Conservation (phyloP, 768 basidiomycete species). For the Mrakia hoshinonis region DNA sequence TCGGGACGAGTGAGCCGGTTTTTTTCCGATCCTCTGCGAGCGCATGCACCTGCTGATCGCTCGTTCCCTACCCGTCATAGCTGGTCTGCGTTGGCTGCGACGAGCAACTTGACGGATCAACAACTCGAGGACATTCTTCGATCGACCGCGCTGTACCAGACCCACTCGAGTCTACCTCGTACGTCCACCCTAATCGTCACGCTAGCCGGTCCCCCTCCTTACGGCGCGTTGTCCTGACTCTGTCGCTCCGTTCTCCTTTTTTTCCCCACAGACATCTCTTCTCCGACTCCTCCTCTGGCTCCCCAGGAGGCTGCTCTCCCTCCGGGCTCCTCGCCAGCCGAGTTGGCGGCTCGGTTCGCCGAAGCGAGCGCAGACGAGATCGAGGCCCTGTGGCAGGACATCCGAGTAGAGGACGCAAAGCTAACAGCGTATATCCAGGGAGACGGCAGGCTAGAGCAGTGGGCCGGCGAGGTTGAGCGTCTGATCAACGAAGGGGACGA, state of each 20-base stretch:
- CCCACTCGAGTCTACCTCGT: constrained; percentile 43
- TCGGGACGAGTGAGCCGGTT: constrained; percentile 66
- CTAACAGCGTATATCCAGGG: constrained; percentile 34
- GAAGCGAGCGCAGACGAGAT: constrained; percentile 32
- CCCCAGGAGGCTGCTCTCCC: constrained; percentile 31
- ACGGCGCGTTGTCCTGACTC: too few species aligned
- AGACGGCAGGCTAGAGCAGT: constrained; percentile 34
- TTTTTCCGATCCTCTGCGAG: constrained; percentile 10
- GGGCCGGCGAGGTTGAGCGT: constrained; percentile 37
- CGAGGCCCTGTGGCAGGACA: constrained; percentile 36
- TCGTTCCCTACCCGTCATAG: constrained; percentile 43
- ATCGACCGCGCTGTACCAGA: constrained; percentile 63
- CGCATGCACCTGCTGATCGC: neutral
- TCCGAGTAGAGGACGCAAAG: constrained; percentile 36
- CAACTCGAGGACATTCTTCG: constrained; percentile 64
- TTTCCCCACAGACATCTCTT: constrained; percentile 6
- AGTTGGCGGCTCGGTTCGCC: constrained; percentile 38
- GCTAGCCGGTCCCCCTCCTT: too few species aligned
- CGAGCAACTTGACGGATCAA: constrained; percentile 64
- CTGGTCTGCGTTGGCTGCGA: constrained; percentile 68
- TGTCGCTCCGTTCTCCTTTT: too few species aligned
- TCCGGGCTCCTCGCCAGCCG: constrained; percentile 33
- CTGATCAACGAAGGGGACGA: constrained; percentile 30
- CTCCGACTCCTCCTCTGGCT: neutral
- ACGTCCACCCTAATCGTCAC: constrained; percentile 3